A percentile compares a stretch with the other conserved stretches of the same genome.
These are phyloP conservation scores for Xylariaceae sp. DNA, from an alignment of 2,329 filamentous ascomycete species.

Conservation along the genomic window DNA sequence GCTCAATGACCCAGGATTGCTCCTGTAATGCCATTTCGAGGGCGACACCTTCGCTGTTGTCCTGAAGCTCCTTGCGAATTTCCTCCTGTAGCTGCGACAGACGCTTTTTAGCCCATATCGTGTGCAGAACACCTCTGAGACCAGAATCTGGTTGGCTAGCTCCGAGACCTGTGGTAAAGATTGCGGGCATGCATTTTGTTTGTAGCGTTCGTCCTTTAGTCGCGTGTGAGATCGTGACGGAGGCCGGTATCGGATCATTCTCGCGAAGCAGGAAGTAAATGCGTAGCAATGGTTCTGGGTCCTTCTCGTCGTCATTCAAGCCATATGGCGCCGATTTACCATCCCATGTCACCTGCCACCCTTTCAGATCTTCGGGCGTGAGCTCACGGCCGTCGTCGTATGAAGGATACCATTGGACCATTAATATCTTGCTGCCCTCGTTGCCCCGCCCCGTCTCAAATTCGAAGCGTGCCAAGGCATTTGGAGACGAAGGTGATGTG, in stretches of 20 bases:
- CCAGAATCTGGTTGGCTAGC: slow-evolving; percentile 64
- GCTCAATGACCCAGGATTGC: slow-evolving; percentile 78
- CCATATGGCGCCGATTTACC: slow-evolving; percentile 72
- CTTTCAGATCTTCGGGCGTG: slow-evolving; percentile 20
- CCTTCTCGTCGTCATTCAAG: slow-evolving; percentile 53
- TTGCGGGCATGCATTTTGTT: slow-evolving; percentile 80
- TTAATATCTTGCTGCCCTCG: slow-evolving; percentile 85
- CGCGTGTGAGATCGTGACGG: slow-evolving; percentile 61
- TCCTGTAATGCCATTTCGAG: slow-evolving; percentile 82
- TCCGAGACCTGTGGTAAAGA: slow-evolving; percentile 76
- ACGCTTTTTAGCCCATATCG: slow-evolving; percentile 84
- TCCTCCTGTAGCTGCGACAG: slow-evolving; percentile 73
- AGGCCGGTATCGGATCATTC: slow-evolving; percentile 66
- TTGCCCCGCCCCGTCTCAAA: slow-evolving; percentile 75
- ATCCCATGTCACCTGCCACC: slow-evolving; percentile 81
- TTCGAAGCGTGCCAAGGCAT: slow-evolving; percentile 79
- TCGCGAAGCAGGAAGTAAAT: slow-evolving; percentile 81
- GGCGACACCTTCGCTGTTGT: slow-evolving; percentile 78
- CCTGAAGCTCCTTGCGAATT: slow-evolving; percentile 68
- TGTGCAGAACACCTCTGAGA: slow-evolving; percentile 80
- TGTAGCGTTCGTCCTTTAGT: slow-evolving; percentile 40
- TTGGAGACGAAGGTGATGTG: slow-evolving; percentile 43
- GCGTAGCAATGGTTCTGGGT: slow-evolving; percentile 44
- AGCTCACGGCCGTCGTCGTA: slow-evolving; percentile 49
- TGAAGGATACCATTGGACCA: slow-evolving; percentile 72